Conservation (phyloP, 169 alveolate species). For the Amoebophrya sp. region DNA sequence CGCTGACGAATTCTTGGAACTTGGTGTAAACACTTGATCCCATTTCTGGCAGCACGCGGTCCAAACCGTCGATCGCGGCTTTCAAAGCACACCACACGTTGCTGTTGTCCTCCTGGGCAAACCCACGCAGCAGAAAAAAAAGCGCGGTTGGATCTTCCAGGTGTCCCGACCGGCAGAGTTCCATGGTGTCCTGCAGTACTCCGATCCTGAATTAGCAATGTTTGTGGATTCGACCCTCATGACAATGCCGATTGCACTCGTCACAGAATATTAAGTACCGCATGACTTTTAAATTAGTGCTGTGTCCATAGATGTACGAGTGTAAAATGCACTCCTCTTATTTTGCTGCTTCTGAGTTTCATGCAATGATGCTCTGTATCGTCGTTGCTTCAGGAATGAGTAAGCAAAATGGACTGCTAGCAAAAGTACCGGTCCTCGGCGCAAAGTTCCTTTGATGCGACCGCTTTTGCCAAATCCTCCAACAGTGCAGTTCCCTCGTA, state of each 20-base stretch:
- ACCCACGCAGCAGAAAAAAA: background rate
- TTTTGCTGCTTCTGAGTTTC: too few species aligned
- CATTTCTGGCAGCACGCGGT: background rate
- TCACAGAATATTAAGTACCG: too few species aligned
- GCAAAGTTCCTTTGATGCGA: background rate
- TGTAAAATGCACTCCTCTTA: too few species aligned
- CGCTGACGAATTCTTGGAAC: background rate
- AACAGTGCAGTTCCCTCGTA: background rate
- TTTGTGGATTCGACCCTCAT: too few species aligned
- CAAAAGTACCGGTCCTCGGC: background rate
- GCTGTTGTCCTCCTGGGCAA: background rate
- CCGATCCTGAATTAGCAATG: background rate
- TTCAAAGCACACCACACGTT: background rate
- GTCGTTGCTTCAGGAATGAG: too few species aligned
- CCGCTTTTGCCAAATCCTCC: background rate
- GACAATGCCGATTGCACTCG: too few species aligned
- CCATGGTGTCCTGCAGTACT: conserved; percentile 2
- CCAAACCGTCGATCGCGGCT: background rate
- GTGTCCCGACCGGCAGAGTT: background rate
- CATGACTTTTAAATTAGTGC: too few species aligned
- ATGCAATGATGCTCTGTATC: too few species aligned
- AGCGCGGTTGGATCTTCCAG: background rate
- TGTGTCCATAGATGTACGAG: too few species aligned
- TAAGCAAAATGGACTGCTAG: background rate
- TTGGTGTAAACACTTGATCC: background rate